These are phyloP conservation scores for Solanum rostratum DNA, from an alignment of 257 asterid genomes.

Conservation along the genomic window DNA sequence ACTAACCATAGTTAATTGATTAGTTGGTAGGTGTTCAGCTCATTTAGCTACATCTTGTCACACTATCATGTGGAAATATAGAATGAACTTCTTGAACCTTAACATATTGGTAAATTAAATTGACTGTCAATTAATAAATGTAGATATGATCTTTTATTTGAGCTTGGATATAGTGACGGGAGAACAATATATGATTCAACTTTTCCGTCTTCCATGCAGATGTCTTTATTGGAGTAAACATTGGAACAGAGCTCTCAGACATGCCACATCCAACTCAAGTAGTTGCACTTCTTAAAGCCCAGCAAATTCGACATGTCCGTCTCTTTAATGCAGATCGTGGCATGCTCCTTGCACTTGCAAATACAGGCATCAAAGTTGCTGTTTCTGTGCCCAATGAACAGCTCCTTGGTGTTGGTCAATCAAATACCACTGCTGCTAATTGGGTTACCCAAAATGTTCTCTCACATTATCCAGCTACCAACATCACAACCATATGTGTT, in stretches of 20 bases:
- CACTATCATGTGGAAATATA: background rate
- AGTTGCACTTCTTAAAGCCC: constrained; percentile 68
- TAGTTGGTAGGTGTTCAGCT: background rate
- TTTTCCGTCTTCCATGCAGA: constrained; percentile 22
- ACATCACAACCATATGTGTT: constrained; percentile 59
- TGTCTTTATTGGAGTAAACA: constrained; percentile 64
- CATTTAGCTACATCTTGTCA: background rate
- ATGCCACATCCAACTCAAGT: constrained; percentile 91
- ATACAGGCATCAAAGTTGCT: constrained; percentile 60
- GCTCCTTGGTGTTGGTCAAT: constrained; percentile 61
- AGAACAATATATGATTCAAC: background rate
- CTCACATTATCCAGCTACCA: constrained; percentile 66
- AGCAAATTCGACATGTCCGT: constrained; percentile 53
- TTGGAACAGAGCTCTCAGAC: constrained; percentile 68
- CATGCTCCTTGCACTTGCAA: constrained; percentile 79
- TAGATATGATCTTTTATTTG: background rate
- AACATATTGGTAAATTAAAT: background rate
- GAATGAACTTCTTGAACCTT: background rate
- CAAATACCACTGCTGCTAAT: constrained; percentile 77
- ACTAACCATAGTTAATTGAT: background rate
- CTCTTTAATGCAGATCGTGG: constrained; percentile 67
- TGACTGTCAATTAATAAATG: background rate
- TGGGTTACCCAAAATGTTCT: constrained; percentile 78
- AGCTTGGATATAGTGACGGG: background rate
- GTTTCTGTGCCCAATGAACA: constrained; percentile 68